These are phyloP conservation scores for Solanum corneliomulleri DNA, from an alignment of 257 asterid genomes.

Conservation along the genomic window DNA sequence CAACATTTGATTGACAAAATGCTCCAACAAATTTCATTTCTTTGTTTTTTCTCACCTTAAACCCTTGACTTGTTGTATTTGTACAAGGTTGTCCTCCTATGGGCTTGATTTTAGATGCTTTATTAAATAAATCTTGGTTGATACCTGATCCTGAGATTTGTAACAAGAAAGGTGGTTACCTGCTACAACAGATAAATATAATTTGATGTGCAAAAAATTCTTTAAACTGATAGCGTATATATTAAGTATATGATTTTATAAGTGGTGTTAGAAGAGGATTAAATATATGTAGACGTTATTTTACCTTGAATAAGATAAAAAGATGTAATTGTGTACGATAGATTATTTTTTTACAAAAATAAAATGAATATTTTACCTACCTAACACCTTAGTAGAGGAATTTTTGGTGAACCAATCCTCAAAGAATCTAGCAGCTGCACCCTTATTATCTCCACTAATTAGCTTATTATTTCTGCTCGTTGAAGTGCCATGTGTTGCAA, in stretches of 20 bases:
- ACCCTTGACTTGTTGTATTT: constrained; percentile 27
- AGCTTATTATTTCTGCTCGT: constrained; percentile 47
- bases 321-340: background rate
- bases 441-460: constrained; percentile 63
- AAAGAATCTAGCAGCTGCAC: constrained; percentile 57
- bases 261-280: too few species aligned
- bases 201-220: background rate
- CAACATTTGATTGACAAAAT: constrained; percentile 58
- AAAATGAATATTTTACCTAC: background rate
- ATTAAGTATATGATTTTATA: background rate
- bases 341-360: background rate
- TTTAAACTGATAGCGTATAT: background rate
- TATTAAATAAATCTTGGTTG: background rate
- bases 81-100: constrained; percentile 38
- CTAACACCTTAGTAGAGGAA: background rate
- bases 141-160: background rate
- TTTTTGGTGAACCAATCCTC: constrained; percentile 43
- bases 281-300: background rate
- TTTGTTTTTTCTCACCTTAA: constrained; percentile 41
- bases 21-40: constrained; percentile 40
- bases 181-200: background rate
- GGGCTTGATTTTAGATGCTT: constrained; percentile 22
- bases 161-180: too few species aligned
- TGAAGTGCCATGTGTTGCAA: constrained; percentile 62
- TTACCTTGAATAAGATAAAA: background rate